Evolutionary conservation across 2,329 filamentous ascomycete species (phyloP), one percentile per base, ranked within the genome.

Genomic region (Akanthomyces muscarius): DNA sequence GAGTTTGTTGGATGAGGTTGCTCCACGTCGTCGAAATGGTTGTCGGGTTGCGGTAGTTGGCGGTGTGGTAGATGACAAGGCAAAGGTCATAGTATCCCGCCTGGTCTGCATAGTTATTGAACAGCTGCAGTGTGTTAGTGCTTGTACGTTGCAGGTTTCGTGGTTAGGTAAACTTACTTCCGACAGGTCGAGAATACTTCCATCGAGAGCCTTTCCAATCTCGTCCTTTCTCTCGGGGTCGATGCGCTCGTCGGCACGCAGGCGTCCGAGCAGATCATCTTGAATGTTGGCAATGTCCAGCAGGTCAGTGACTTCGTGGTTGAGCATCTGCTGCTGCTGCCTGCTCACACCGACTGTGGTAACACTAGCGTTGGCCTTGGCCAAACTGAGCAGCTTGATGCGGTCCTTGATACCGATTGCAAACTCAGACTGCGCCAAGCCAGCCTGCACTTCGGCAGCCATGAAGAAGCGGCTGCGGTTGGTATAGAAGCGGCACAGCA

Each of bases 201-300:
- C 90, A 73, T 96, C 88, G 44, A 97, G 84, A 38, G 85, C 82
- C 51, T 81, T 74, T 64, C 90, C 76, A 28, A 96, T 86, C 63
- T 89, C 84, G 0, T 78, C 76, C 70, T 85, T 86, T 50, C 86
- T 85, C 55, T 89, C 85, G 0, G 80, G 76, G 14, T 81, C 78
- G 44, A 97, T 83, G 50, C 95, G 86, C 1, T 79, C 73, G 67
- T 99, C 95, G 11, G 83, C 83, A 71, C 83, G 86, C 59, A 99
- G 79, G 52, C 91, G 85, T 72, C 92, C 89, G 28, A 98, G 76
- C 48, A 98, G 77, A 69, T 99, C 95, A 71, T 97, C 91, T 74
- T 99, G 95, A 60, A 99, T 95, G 71, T 95, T 94, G 16, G 93
- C 94, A 56, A 98, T 86, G 69, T 99, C 95, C 11, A 99, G 86